Evolutionary conservation across 2,329 filamentous ascomycete genomes (phyloP).

Genomic region (Thielaviopsis ethacetica): DNA sequence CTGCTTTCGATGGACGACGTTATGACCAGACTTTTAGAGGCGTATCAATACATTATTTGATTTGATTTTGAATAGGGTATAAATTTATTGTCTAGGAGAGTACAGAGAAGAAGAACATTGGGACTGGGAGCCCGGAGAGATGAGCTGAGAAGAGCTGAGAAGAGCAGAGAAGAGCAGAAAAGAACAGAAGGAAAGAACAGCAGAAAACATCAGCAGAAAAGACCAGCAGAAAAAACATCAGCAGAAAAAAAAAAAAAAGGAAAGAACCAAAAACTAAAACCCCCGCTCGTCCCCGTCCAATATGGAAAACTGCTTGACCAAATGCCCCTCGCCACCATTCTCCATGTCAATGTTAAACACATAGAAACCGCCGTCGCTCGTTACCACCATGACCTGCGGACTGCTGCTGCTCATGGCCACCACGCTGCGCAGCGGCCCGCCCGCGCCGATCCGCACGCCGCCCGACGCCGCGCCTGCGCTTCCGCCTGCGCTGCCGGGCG

Average conservation of each 20-base stretch:
- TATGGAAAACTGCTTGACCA: conserved; percentile 78
- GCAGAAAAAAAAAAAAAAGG: background rate
- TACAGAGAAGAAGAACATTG: background rate
- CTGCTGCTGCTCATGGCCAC: conserved; percentile 92
- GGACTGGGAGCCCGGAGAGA: background rate
- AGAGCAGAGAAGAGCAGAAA: background rate
- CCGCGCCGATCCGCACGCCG: conserved; percentile 17
- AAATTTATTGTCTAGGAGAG: background rate
- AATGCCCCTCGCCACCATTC: conserved; percentile 76
- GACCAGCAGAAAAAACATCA: background rate
- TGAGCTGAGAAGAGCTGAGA: too few species aligned
- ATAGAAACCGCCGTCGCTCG: conserved; percentile 86
- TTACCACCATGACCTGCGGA: conserved; percentile 95
- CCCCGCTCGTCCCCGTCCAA: conserved; percentile 32
- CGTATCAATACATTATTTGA: too few species aligned
- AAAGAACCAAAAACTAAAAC: background rate
- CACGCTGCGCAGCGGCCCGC: conserved; percentile 58
- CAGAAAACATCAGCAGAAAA: background rate
- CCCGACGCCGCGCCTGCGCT: conserved; percentile 17
- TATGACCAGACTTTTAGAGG: too few species aligned
- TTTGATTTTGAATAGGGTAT: too few species aligned
- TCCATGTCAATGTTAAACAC: conserved; percentile 93
- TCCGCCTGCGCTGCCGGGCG: background rate
- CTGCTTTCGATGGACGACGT: too few species aligned
- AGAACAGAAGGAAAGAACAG: background rate